phyloP scores from a whole-genome alignment of 306 rosid genomes.

The Quercus agrifolia region DNA sequence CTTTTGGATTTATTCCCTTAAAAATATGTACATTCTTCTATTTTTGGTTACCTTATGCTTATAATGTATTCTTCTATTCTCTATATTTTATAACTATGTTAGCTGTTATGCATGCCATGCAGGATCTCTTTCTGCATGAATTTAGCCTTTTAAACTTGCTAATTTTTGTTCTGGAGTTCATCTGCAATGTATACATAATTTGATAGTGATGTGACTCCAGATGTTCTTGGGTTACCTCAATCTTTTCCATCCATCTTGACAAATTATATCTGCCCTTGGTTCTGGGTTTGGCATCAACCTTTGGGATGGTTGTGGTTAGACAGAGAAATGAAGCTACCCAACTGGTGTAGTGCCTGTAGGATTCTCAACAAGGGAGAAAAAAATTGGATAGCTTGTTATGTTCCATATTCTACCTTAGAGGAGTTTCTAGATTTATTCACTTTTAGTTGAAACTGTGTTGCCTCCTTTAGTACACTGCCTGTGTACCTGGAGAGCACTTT shows the following conservation, averaged over 20 bases:
- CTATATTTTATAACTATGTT: background rate
- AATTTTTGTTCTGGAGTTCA: background rate
- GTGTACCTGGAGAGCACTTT: too few relatives aligned
- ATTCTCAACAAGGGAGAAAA: background rate
- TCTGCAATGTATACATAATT: background rate
- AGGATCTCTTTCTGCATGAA: conserved; percentile 5
- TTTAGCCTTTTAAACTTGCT: background rate
- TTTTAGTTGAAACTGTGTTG: too few relatives aligned
- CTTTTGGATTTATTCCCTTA: conserved; percentile 13
- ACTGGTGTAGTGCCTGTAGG: background rate
- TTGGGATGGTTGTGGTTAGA: background rate
- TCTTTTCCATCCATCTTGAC: background rate
- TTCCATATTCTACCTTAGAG: background rate
- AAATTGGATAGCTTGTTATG: background rate
- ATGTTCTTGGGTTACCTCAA: background rate
- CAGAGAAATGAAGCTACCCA: background rate
- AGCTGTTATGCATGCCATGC: background rate
- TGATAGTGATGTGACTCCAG: background rate
- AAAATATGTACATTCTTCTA: conserved; percentile 18
- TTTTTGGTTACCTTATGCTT: conserved; percentile 1
- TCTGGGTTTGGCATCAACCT: background rate
- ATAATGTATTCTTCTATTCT: conserved; percentile 19
- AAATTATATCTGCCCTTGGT: background rate
- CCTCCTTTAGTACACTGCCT: background rate
- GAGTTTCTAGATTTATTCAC: too few relatives aligned